A percentile compares a stretch with the other conserved stretches of the same genome.
phyloP scores from a whole-genome alignment of 2,329 filamentous ascomycete genomes.

The Aspergillus fumigatiaffinis region DNA sequence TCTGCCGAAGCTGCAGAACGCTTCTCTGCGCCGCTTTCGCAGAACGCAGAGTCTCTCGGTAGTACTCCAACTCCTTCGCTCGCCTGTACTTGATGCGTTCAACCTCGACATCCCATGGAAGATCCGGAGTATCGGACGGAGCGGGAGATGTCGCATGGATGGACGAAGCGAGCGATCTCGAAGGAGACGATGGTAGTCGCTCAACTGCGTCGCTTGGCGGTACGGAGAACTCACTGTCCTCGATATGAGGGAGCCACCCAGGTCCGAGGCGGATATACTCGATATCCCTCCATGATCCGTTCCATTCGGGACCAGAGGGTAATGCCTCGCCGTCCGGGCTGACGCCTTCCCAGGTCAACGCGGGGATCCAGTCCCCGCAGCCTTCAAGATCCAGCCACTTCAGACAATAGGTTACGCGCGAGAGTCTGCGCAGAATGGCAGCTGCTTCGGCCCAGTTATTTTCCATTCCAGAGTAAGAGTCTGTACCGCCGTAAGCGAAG shows the following conservation, averaged over 20 bases:
- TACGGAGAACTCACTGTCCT: constrained; percentile 10
- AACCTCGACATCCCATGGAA: constrained; percentile 29
- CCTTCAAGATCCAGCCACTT: constrained; percentile 61
- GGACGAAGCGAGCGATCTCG: constrained; percentile 18
- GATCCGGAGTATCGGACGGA: constrained; percentile 2
- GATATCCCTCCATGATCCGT: constrained; percentile 43
- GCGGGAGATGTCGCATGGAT: constrained; percentile 18
- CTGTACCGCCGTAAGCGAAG: constrained; percentile 48
- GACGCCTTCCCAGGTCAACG: constrained; percentile 44
- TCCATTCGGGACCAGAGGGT: constrained; percentile 43
- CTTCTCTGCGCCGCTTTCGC: constrained; percentile 30
- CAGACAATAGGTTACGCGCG: constrained; percentile 53
- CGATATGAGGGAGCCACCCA: constrained; percentile 35
- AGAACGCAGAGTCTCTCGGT: constrained; percentile 21
- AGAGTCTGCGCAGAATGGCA: constrained; percentile 54
- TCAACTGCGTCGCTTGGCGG: neutral
- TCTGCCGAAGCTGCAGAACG: constrained; percentile 28
- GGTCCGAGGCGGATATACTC: constrained; percentile 41
- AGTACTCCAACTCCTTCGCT: constrained; percentile 29
- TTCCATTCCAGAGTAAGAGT: constrained; percentile 51
- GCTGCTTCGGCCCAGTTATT: constrained; percentile 55
- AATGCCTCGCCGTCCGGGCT: constrained; percentile 26
- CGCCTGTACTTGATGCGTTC: constrained; percentile 30
- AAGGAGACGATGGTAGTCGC: neutral
- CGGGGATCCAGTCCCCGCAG: constrained; percentile 53